These are phyloP conservation scores for Colletotrichum theobromicola DNA, from an alignment of 2,329 filamentous ascomycete species.

Conservation along the genomic window DNA sequence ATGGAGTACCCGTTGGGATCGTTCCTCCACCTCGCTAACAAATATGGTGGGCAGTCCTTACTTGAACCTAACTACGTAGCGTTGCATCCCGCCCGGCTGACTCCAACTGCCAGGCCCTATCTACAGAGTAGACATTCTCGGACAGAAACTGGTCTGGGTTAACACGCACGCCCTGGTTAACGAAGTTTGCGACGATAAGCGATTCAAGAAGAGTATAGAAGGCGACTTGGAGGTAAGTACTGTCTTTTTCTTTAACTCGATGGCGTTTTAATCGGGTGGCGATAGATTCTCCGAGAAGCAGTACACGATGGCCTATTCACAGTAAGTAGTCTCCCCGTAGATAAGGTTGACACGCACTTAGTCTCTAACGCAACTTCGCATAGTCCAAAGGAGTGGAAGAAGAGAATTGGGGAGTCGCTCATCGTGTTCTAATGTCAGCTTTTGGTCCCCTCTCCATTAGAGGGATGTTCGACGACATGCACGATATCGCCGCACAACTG, in stretches of 20 bases:
- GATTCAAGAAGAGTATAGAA: constrained; percentile 64
- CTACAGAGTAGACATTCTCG: constrained; percentile 58
- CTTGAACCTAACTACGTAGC: background rate
- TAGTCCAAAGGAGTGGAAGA: constrained; percentile 10
- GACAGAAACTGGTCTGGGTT: constrained; percentile 52
- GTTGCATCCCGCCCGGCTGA: background rate
- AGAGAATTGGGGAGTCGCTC: constrained; percentile 53
- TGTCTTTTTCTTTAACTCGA: rapidly evolving
- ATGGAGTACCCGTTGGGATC: constrained; percentile 59
- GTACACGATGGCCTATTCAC: constrained; percentile 42
- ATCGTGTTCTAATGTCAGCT: constrained; percentile 69
- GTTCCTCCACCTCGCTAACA: constrained; percentile 62
- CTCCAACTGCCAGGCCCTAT: constrained; percentile 54
- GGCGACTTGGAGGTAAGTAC: constrained; percentile 41
- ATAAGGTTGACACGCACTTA: rapidly evolving
- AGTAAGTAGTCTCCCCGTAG: background rate
- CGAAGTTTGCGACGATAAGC: constrained; percentile 68
- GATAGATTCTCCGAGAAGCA: constrained; percentile 61
- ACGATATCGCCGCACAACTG: constrained; percentile 57
- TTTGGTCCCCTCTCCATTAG: constrained; percentile 73
- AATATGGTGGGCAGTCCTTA: constrained; percentile 59
- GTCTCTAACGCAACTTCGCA: background rate
- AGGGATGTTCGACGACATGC: constrained; percentile 59
- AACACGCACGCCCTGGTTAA: constrained; percentile 62
- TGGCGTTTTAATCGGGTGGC: background rate